Base-by-base conservation (phyloP, 768 basidiomycete genomes). In the Tephrocybe sp. region DNA sequence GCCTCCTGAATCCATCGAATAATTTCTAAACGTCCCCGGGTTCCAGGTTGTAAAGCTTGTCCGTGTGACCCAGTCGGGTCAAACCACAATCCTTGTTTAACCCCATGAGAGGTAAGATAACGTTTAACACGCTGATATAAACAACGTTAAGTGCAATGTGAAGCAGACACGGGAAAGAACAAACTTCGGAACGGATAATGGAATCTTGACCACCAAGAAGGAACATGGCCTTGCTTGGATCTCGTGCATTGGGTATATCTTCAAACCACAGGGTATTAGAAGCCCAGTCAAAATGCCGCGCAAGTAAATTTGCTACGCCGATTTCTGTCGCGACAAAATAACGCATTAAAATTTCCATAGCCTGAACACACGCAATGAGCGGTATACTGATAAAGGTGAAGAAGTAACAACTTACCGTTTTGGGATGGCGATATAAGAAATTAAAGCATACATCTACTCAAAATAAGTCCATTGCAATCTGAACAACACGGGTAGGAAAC, bases 261-360 rank as follows among this genome's bases (percentile, higher is more conserved):
- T 94, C 90, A 54, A 82, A 89, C 83, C 89, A 98, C 10, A 98
- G 73, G 9, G 89, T 84, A 62, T 97, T 97, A 10, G 88, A 80
- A 34, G 82, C 75, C 92, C 91, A 94, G 61, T 88, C 86, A 59
- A 91, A 91, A 63, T 90, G 83, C 22, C 89, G 77, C 58, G 86
- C 87, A 39, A 97, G 75, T 49, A 90, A 80, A 64, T 94, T 88
- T 6, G 90, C 88, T 44, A 91, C 84, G 12, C 95, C 95, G 3
- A 96, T 70, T 66, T 98, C 95, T 23, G 84, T 82, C 26, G 85
- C 84, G 52, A 96, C 86, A 60, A 95, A 95, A 65, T 92, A 98
- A 39, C 85, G 82, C 77, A 94, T 83, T 39, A 96, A 58, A 12
- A 92, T 72, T 53, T 95, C 86, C 35, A 90, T 68, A 5, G 83